These are phyloP conservation scores for Nothomitra cinnamomea DNA, from an alignment of 2,329 filamentous ascomycete species.

Conservation along the genomic window DNA sequence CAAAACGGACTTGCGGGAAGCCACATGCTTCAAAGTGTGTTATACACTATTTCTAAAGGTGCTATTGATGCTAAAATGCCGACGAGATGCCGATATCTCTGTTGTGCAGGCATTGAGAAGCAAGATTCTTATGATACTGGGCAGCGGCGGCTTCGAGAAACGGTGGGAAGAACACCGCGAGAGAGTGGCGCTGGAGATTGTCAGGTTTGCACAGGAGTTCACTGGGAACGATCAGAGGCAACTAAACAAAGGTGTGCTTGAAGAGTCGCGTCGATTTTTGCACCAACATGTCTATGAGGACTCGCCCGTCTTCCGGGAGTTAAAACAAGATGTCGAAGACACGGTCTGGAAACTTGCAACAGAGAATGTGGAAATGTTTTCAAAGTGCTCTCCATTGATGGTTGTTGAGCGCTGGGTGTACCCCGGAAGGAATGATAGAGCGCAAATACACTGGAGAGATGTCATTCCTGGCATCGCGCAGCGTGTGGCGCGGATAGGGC, in stretches of 20 bases:
- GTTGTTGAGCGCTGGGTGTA: neutral
- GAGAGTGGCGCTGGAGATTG: conserved; percentile 3
- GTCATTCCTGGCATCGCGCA: conserved; percentile 29
- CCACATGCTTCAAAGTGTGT: conserved; percentile 1
- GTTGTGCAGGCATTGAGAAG: neutral
- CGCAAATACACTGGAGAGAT: neutral
- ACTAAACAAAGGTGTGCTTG: neutral
- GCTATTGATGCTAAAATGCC: neutral
- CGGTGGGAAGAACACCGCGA: neutral
- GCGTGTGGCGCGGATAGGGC: conserved; percentile 63
- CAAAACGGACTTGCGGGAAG: neutral
- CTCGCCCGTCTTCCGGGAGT: neutral
- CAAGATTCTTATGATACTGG: neutral
- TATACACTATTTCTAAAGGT: conserved; percentile 1
- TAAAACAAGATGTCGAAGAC: neutral
- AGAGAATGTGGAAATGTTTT: conserved; percentile 1
- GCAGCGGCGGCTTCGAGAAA: neutral
- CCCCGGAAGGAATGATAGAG: neutral
- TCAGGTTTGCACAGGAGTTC: conserved; percentile 3
- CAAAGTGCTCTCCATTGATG: neutral
- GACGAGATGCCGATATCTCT: neutral
- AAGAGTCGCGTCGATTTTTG: neutral
- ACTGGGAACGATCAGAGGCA: neutral
- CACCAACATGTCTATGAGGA: neutral
- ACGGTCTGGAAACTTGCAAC: neutral